These are phyloP conservation scores for Brassica incana DNA, from an alignment of 345 rosid species.

Conservation along the genomic window DNA sequence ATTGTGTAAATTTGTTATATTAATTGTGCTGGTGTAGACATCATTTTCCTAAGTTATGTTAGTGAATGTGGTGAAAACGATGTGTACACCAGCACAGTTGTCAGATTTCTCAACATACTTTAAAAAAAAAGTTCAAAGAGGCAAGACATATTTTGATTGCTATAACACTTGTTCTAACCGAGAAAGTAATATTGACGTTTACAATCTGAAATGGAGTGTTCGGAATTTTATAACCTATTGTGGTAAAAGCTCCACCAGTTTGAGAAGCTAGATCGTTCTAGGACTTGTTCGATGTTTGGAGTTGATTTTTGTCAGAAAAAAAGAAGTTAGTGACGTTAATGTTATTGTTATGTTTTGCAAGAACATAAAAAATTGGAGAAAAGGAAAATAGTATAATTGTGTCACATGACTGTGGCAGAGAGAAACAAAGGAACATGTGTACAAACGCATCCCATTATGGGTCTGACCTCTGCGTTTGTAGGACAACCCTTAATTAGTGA, in stretches of 20 bases:
- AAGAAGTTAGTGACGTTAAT: background rate
- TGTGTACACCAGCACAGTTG: background rate
- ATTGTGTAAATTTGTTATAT: too few species aligned
- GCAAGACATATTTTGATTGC: background rate
- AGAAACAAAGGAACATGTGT: slow-evolving; percentile 28
- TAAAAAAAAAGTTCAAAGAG: background rate
- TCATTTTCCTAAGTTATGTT: too few species aligned
- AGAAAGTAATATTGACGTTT: background rate
- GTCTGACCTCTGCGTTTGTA: slow-evolving; percentile 31
- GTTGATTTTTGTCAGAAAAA: background rate
- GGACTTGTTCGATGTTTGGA: background rate
- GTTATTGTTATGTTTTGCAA: background rate
- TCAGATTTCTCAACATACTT: background rate
- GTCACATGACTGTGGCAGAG: slow-evolving; percentile 33
- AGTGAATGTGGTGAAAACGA: background rate
- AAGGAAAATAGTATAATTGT: background rate
- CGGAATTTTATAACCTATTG: background rate
- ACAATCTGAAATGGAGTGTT: background rate
- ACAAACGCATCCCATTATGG: slow-evolving; percentile 35
- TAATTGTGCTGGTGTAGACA: too few species aligned
- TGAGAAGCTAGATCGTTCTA: background rate
- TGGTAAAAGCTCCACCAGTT: background rate
- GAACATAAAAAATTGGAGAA: background rate
- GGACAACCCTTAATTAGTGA: slow-evolving; percentile 27
- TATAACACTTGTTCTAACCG: background rate